Evolutionary conservation across 1,139 yeast species (phyloP), one percentile per base, ranked within the genome.

Genomic region (Yamadazyma oceani): DNA sequence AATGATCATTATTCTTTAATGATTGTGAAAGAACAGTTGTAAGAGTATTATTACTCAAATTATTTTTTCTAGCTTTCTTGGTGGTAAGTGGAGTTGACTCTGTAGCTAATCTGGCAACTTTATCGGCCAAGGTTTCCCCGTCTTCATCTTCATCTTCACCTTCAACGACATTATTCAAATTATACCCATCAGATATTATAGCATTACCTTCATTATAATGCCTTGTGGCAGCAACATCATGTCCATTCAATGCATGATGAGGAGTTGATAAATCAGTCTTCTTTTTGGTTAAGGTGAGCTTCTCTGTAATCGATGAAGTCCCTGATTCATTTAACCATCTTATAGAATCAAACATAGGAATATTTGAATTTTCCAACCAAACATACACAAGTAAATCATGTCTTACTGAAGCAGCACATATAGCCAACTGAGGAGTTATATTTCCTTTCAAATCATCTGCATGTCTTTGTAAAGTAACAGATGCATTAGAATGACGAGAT

Each of bases 291-390:
- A 81, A 42, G 5, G 60, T 53, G 8, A 58, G 48, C 19, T 61
- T 60, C 12, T 57, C 50, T 0, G 44, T 45, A 9, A 70, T 43
- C 5, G 50, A 33, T n/a, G 48, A 44, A 4, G 50, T 47, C 2
- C 64, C 58, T 8, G 57, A 51, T 17, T 68, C 75, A 31, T 62
- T 71, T 12, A 62, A 38, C 85, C 90, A 82, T 40, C 64, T 63
- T 17, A 82, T 48, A 4, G 72, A 64, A 39, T 85, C 90, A 54
- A 85, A 83, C 37, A 72, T 74, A 12, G 92, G 83, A 12, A 78
- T 62, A 15, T 74, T 70, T 7, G 85, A 84, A 45, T 76, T 79
- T 57, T 88, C 95, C 35, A 84, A 62, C 95, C 96, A 89, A 1
- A 82, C 63, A 21, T 81, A 57, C 13, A 68, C 60, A 19, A 87